These are phyloP conservation scores for Rhynchosporium secalis DNA, from an alignment of 2,329 filamentous ascomycete species.

Conservation along the genomic window DNA sequence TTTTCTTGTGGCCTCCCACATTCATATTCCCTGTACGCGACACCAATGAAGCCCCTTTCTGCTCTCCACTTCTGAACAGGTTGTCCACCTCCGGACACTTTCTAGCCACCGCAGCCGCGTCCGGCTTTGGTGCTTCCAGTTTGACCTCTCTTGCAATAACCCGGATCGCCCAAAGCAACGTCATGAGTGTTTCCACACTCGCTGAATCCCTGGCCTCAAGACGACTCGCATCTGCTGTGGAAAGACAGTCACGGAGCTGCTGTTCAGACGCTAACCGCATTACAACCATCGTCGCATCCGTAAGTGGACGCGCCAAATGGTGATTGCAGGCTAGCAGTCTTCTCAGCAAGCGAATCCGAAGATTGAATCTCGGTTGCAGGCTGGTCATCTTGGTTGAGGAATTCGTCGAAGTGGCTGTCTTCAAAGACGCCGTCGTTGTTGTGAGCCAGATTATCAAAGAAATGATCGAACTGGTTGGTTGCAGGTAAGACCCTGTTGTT, in stretches of 20 bases:
- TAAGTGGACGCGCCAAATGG: conserved; percentile 70
- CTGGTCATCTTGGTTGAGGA: conserved; percentile 52
- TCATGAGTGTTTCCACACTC: conserved; percentile 39
- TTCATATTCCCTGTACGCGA: conserved; percentile 14
- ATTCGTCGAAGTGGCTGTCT: conserved; percentile 54
- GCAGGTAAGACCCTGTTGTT: conserved; percentile 75
- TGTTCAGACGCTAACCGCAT: conserved; percentile 68
- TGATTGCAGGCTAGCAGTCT: conserved; percentile 70
- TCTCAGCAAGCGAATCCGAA: conserved; percentile 42
- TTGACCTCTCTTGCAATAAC: conserved; percentile 35
- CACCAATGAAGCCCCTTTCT: conserved; percentile 23
- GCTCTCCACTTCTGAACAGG: conserved; percentile 31
- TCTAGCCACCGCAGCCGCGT: conserved; percentile 35
- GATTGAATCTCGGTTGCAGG: conserved; percentile 39
- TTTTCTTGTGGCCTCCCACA: conserved; percentile 28
- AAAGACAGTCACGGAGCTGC: conserved; percentile 39
- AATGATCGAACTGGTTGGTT: conserved; percentile 65
- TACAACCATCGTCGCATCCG: conserved; percentile 72
- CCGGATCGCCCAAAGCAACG: conserved; percentile 39
- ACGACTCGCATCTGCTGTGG: conserved; percentile 34
- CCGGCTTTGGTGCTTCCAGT: conserved; percentile 29
- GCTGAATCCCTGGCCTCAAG: conserved; percentile 28
- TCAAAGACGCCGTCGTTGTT: conserved; percentile 56
- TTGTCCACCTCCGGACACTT: conserved; percentile 34
- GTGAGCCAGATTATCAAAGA: conserved; percentile 67